Base-by-base conservation (phyloP, 208 protist genomes). In the Porcisia hertigi region DNA sequence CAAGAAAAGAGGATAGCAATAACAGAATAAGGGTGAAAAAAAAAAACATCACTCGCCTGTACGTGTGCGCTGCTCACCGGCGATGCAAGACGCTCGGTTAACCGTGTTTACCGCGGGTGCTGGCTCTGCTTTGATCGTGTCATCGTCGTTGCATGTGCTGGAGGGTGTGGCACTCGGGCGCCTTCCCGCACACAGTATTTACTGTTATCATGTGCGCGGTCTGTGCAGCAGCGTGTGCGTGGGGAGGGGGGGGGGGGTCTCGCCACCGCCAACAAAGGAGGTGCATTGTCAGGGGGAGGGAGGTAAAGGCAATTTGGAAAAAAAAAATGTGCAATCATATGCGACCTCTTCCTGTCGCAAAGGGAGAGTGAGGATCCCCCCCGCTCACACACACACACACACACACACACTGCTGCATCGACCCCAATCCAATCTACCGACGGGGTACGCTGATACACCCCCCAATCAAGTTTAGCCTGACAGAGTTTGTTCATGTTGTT, bases 401-500 rank as follows among this genome's bases (percentile, higher is more conserved):
- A 30, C 0, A 30, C 30, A 30, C 30, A 30, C 30, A 30, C 30
- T 30, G 30, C 30, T 30, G 30, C 30, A 30, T 30, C 30, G 30
- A 30, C 30, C 30, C 30, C 30, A 30, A 30, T 30, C 30, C 30
- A 30, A 30, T 30, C 30, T 30, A 30, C 30, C 30, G 30, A 30
- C 30, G 30, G 30, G 30, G 30, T 30, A 30, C 30, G 30, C 5
- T 52, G 8, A 52, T 5, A 14, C 47, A 52, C 47, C 47, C 47
- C 47, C 47, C 47, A 52, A 12, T 63, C 62, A 57, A 73, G n/a
- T 25, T 73, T 63, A 58, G 73, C 73, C 8, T 49, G 34, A 63
- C 57, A 81, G 45, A 60, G 64, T 30, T n/a, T 23, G 20, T 53
- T 75, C 18, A 30, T 64, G 41, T 72, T 23, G 54, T 65, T 63